These are phyloP conservation scores for Aspergillus sp. DNA, from an alignment of 2,329 filamentous ascomycete species.

Conservation along the genomic window DNA sequence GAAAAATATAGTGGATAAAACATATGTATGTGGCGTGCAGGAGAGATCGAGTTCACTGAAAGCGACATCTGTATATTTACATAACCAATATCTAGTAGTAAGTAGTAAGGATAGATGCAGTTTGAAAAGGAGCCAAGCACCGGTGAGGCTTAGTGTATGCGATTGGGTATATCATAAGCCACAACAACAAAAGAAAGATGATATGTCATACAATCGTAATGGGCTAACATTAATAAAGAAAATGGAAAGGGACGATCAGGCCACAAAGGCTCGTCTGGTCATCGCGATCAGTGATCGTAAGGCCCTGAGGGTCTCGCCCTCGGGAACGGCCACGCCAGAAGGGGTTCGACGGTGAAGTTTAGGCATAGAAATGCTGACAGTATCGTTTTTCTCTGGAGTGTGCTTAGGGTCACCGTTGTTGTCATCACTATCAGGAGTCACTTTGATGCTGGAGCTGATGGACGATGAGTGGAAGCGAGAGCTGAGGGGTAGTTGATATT, in stretches of 20 bases:
- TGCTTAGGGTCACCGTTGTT: constrained; percentile 20
- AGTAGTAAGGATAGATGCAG: neutral
- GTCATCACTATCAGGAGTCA: constrained; percentile 37
- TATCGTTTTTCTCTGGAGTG: constrained; percentile 28
- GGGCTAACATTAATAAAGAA: constrained; percentile 1
- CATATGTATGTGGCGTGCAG: neutral
- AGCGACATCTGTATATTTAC: constrained; percentile 8
- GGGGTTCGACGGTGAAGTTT: constrained; percentile 7
- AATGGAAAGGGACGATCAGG: constrained; percentile 18
- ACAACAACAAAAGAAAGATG: constrained; percentile 3
- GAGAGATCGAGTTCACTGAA: neutral
- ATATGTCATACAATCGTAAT: constrained; percentile 11
- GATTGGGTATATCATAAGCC: constrained; percentile 16
- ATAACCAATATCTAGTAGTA: constrained; percentile 5
- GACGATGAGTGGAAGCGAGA: constrained; percentile 54
- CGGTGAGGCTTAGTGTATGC: constrained; percentile 4
- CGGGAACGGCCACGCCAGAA: constrained; percentile 9
- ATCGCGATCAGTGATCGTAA: constrained; percentile 10
- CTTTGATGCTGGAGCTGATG: constrained; percentile 43
- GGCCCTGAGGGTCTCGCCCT: constrained; percentile 10
- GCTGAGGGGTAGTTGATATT: constrained; percentile 69
- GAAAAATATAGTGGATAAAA: constrained; percentile 4
- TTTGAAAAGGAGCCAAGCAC: constrained; percentile 19
- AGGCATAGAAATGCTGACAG: constrained; percentile 22
- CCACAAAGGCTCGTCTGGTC: constrained; percentile 29